Evolutionary conservation across 768 basidiomycete genomes (phyloP), one percentile per base, ranked within the genome.

Genomic region (Inosperma sp.): DNA sequence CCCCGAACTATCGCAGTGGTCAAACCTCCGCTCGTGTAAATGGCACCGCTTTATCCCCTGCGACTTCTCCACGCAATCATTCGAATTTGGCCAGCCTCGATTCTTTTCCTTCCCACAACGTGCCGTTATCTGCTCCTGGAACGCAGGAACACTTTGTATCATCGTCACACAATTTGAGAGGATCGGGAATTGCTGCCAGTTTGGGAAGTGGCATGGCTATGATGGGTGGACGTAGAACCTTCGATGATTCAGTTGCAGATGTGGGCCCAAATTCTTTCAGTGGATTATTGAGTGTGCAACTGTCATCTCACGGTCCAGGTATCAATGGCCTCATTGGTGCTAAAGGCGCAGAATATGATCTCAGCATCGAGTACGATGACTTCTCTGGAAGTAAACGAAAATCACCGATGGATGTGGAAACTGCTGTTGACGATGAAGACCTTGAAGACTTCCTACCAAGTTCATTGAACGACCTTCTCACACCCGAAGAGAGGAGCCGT

Each of bases 401-500:
- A 37, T 42, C 50, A 40, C 55, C 36, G 26, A 51, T 56, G 26
- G 55, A 58, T 39, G 68, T 65, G 14, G 78, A 76, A 14, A 67
- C 69, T 29, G 79, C 79, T 0, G 77, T 76, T 6, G 83, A 83
- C 16, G 87, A 86, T 42, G 90, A 83, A 37, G 89, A 93, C 57
- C 62, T 90, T 41, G 91, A 93, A 61, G 93, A 93, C 50, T 88
- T 97, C 64, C 65, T 98, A 25, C 95, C 95, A 0, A 84, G 88
- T 48, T 89, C 86, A 4, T 71, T 98, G 40, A 90, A 83, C 22
- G 94, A 97, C 53, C 75, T 98, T 6, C 72, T 98, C 40, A 95
- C 93, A 0, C 89, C 90, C 0, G 86, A 85, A 58, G 95, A 97
- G 68, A 78, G 85, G 56, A 86, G 80, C 26, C 74, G 94, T 26